phyloP scores from a whole-genome alignment of 1,284 basidiomycete species.

The Quambalaria eucalypti region DNA sequence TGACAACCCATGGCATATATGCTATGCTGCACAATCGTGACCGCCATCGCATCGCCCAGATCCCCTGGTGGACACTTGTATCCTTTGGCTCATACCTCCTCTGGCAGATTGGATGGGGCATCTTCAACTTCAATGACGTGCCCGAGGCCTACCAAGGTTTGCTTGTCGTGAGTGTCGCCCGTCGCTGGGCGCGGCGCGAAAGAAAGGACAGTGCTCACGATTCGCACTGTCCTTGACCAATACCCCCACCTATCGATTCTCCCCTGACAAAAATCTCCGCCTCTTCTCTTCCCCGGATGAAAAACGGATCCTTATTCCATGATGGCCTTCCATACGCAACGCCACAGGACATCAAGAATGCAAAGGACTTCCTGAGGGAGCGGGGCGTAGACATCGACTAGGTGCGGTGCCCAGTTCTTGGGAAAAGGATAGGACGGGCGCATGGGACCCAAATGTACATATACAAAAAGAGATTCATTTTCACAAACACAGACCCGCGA shows the following conservation, averaged over 20 bases:
- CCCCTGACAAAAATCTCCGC: no score
- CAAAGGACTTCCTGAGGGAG: conserved; percentile 22
- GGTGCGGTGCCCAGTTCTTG: not conserved
- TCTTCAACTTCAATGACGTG: conserved; percentile 23
- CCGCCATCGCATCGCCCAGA: conserved; percentile 5
- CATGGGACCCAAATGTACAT: no score
- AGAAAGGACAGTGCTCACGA: not conserved
- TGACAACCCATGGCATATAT: not conserved
- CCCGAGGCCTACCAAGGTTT: conserved; percentile 23
- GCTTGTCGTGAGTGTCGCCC: conserved; percentile 16
- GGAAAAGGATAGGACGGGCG: no score
- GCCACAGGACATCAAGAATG: conserved; percentile 31
- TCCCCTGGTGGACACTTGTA: conserved; percentile 29
- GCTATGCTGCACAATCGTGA: not conserved
- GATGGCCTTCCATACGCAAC: no score
- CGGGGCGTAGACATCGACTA: conserved; percentile 20
- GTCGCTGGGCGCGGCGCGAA: no score
- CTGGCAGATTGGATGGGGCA: conserved; percentile 21
- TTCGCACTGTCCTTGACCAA: not conserved
- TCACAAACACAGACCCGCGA: no score
- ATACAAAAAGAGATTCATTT: no score
- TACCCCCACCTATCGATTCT: not conserved
- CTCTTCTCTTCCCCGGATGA: no score
- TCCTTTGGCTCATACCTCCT: conserved; percentile 20
- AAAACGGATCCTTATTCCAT: no score